Conservation (phyloP, 1,139 yeast species). For the Candida sojae region DNA sequence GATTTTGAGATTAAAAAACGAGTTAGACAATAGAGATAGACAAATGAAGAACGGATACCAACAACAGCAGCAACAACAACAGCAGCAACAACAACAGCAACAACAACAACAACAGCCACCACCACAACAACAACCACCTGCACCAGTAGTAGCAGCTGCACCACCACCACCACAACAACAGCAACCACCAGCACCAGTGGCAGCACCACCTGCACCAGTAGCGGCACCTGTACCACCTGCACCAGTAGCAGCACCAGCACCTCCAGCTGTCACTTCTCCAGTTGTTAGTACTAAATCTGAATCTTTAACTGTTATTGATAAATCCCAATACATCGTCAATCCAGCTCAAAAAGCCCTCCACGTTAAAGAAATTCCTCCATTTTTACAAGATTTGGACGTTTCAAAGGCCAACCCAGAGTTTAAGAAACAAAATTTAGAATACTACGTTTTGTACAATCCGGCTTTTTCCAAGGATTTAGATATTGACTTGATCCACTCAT, state of each 20-base stretch:
- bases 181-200: constrained; percentile 14
- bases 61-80: background rate
- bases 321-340: constrained; percentile 45
- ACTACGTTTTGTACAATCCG: constrained; percentile 89
- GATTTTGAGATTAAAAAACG: constrained; percentile 80
- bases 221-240: too few relatives aligned
- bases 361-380: constrained; percentile 77
- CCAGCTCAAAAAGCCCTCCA: constrained; percentile 53
- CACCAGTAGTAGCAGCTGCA: too few relatives aligned
- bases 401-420: constrained; percentile 74
- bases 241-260: constrained; percentile 16
- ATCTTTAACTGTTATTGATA: constrained; percentile 42
- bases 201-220: too few relatives aligned
- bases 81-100: constrained; percentile 12
- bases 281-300: constrained; percentile 32
- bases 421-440: constrained; percentile 84
- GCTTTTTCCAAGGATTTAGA: constrained; percentile 70
- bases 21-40: constrained; percentile 73
- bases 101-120: constrained; percentile 12
- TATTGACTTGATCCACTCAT: constrained; percentile 84
- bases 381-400: constrained; percentile 80
- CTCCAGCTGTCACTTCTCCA: constrained; percentile 17
- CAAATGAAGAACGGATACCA: constrained; percentile 31
- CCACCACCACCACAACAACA: too few relatives aligned
- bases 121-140: constrained; percentile 14